Percentiles rank a stretch among this genome's conserved stretches.
Evolutionary conservation across 1,139 yeast species (phyloP).

Genomic region (Geotrichum reessii): DNA sequence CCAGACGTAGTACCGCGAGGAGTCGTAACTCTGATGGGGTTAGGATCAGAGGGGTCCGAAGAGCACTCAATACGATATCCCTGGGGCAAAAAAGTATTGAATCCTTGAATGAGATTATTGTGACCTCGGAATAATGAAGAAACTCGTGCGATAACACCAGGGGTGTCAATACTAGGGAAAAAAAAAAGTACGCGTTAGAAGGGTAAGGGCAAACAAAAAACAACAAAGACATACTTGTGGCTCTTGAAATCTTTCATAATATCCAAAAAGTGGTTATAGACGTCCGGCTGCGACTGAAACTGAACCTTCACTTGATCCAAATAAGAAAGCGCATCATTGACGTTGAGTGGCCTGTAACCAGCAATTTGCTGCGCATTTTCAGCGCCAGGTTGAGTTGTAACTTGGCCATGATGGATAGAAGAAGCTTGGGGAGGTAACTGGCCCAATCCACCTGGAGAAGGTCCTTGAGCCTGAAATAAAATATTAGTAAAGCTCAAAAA

Average conservation of each 20-base stretch:
- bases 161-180: conserved; percentile 81
- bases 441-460: conserved; percentile 16
- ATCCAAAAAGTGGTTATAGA: conserved; percentile 90
- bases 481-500: not conserved
- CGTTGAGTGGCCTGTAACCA: conserved; percentile 79
- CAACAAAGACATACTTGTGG: conserved; percentile 51
- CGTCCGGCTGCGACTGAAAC: conserved; percentile 88
- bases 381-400: conserved; percentile 8
- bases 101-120: conserved; percentile 90
- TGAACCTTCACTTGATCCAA: conserved; percentile 93
- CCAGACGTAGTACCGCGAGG: conserved; percentile 85
- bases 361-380: conserved; percentile 27
- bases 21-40: conserved; percentile 92
- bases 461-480: conserved; percentile 10
- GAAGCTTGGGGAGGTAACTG: conserved; percentile 16
- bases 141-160: conserved; percentile 95
- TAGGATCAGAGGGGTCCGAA: conserved; percentile 80
- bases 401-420: conserved; percentile 11
- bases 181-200: conserved; percentile 3
- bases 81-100: conserved; percentile 93
- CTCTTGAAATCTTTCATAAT: conserved; percentile 98
- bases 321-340: conserved; percentile 91
- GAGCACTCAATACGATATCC: conserved; percentile 95
- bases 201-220: not conserved
- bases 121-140: conserved; percentile 87